phyloP scores from a whole-genome alignment of 139 green algal species.

The Dunaliella sp. region DNA sequence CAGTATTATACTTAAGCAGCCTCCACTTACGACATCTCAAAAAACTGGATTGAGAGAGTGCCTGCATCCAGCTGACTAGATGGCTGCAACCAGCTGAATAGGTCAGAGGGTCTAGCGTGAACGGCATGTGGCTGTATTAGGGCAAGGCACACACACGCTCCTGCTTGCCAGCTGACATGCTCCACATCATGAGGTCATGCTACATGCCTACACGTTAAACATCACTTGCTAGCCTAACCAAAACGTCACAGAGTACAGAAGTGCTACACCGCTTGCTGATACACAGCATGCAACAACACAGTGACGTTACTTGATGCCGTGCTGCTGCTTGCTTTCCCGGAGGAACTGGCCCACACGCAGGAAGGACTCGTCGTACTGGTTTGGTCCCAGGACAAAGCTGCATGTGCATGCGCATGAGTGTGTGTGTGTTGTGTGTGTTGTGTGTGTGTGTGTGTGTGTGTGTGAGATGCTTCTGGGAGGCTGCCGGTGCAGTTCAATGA shows the following conservation, averaged over 20 bases:
- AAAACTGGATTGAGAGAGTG: too few species aligned
- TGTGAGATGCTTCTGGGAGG: too few species aligned
- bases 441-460: background rate
- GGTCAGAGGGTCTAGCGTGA: too few species aligned
- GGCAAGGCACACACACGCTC: too few species aligned
- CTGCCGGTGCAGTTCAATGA: too few species aligned
- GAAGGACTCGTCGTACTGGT: conserved; percentile 44
- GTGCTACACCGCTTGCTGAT: background rate
- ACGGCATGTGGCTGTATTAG: too few species aligned
- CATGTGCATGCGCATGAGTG: background rate
- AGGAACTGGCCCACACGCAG: conserved; percentile 41
- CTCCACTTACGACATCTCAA: too few species aligned
- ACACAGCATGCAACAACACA: background rate
- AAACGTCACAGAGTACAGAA: background rate
- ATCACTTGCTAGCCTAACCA: background rate
- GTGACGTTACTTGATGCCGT: conserved; percentile 13
- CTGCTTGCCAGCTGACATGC: too few species aligned
- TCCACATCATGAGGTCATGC: too few species aligned
- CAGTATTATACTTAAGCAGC: too few species aligned
- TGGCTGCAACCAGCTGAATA: too few species aligned
- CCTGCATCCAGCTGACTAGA: too few species aligned
- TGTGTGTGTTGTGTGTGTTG: background rate
- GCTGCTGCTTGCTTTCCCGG: conserved; percentile 26
- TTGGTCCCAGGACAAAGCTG: conserved; percentile 32
- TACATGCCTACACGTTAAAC: background rate